phyloP scores from a whole-genome alignment of 441 rosid genomes.

The Jatropha multifida region DNA sequence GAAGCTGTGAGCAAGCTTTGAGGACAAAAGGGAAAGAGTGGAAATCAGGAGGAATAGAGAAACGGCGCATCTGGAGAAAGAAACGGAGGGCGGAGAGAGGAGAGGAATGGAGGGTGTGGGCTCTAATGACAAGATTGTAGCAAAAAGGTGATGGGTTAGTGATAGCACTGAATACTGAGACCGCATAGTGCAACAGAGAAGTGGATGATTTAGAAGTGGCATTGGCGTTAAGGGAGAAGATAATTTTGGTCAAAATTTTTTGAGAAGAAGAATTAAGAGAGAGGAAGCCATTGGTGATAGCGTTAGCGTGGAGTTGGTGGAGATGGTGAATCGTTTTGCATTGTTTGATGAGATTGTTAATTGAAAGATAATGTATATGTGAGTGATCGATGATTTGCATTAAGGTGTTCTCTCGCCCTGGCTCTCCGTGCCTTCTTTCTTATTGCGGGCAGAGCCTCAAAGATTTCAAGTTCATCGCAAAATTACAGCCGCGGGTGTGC shows the following conservation, averaged over 20 bases:
- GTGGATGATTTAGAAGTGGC: conserved; percentile 13
- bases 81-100: conserved; percentile 45
- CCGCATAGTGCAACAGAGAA: conserved; percentile 33
- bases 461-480: too few species aligned
- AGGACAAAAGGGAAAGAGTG: conserved; percentile 62
- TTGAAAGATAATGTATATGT: not conserved
- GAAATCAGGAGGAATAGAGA: conserved; percentile 51
- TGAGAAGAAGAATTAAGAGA: conserved; percentile 16
- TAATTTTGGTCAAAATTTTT: conserved; percentile 32
- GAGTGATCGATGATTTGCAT: conserved; percentile 8
- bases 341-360: conserved; percentile 30
- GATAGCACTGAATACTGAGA: conserved; percentile 40
- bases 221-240: conserved; percentile 28
- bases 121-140: conserved; percentile 53
- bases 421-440: too few species aligned
- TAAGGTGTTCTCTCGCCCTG: too few species aligned
- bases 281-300: conserved; percentile 40
- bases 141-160: conserved; percentile 52
- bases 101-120: conserved; percentile 36
- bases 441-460: too few species aligned
- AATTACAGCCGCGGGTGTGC: too few species aligned
- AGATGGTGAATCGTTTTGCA: conserved; percentile 47
- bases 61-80: conserved; percentile 51
- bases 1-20: conserved; percentile 51
- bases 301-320: conserved; percentile 51